Base-by-base conservation (phyloP, 2,329 filamentous ascomycete species). In the Chaetomiaceae sp. region DNA sequence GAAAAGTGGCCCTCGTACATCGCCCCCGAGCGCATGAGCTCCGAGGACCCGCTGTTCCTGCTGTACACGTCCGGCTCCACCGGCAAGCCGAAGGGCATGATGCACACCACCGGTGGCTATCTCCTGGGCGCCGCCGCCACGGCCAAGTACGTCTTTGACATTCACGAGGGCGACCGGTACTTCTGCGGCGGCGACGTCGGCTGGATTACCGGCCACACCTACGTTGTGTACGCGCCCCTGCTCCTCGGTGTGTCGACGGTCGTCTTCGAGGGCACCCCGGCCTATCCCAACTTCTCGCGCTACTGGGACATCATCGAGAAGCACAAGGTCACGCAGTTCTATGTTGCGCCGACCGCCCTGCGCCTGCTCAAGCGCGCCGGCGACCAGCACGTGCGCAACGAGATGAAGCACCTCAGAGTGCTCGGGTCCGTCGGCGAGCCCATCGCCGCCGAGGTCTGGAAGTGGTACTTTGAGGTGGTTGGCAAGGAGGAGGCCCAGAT, bases 301-400 rank as follows among this genome's bases (percentile, higher is more conserved):
- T 99, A 99, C 78, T 99, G 94, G 94, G 91, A 97, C 62, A 94
- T 97, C 49, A 92, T 97, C 70, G 89, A 91, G 64, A 90, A 95
- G 78, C 88, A 99, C 77, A 81, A 88, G 61, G 88, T 99, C 61
- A 96, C 91, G 19, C 94, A 99, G 66, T 99, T 99, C 77, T 99
- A 99, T 70, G 94, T 97, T 57, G 94, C 94, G 1, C 94, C 94
- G 20, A 99, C 94, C 22, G 94, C 94, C 11, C 77, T 99, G 71
- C 84, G 94, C 64, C 73, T 99, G 64, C 79, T 99, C 65, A 99
- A 99, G 83, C 89, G 94, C 62, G 94, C 94, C 27, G 94, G 94
- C 56, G 86, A 97, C 69, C 82, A 97, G 68, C 89, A 94, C 68
- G 90, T 97, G 65, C 89, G 90, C 75, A 84, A 87, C 66, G 77